phyloP scores from a whole-genome alignment of 257 asterid genomes.

The Nicotiana tabacum region DNA sequence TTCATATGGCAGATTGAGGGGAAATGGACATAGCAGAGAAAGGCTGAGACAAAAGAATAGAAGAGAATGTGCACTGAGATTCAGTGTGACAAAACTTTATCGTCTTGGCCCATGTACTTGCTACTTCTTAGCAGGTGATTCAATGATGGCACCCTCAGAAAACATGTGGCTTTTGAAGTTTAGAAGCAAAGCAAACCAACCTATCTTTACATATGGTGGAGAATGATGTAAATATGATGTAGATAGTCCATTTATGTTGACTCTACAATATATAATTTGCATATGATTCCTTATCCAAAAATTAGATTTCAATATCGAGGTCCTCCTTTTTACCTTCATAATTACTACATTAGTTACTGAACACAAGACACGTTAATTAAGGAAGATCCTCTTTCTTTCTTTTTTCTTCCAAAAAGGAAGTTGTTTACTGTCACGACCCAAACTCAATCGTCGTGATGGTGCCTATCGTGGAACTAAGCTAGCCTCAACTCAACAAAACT shows the following conservation, averaged over 20 bases:
- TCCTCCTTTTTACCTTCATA: neutral
- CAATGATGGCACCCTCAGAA: neutral
- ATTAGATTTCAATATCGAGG: neutral
- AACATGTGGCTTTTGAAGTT: neutral
- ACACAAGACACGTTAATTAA: neutral
- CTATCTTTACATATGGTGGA: neutral
- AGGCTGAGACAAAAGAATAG: neutral
- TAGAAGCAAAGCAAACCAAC: conserved; percentile 4
- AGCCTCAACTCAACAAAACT: no score
- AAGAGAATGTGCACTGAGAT: conserved; percentile 2
- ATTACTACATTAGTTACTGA: neutral
- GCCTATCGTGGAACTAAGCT: no score
- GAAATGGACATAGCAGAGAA: neutral
- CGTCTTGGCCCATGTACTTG: neutral
- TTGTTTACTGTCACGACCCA: no score
- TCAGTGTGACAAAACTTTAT: neutral
- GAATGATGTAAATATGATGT: conserved; percentile 8
- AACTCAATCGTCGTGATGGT: no score
- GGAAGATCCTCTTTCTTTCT: neutral
- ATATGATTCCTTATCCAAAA: neutral
- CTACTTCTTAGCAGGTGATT: neutral
- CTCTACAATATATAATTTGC: neutral
- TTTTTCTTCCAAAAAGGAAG: no score
- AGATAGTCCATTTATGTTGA: neutral
- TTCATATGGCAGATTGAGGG: neutral